Base-by-base conservation (phyloP, 2,329 filamentous ascomycete species). In the Stagonosporopsis vannaccii region DNA sequence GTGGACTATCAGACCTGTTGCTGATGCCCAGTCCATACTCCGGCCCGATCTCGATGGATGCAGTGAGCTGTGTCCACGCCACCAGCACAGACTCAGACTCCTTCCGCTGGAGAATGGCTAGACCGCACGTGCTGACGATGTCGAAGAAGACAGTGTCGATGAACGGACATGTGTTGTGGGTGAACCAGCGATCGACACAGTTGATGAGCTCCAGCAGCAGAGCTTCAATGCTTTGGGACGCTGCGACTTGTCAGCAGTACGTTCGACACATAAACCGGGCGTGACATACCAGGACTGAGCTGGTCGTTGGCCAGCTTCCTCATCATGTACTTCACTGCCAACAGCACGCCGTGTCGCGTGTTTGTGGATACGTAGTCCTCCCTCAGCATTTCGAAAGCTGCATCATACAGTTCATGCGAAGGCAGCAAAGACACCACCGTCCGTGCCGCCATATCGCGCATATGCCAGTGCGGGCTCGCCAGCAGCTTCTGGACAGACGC, bases 381-480 rank as follows among this genome's bases (percentile, higher is more conserved):
- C 12, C 50, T 56, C 2, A 77, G 49, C 6, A 73, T 58, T 15
- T 41, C 45, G 4, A 67, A 58, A 13, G 66, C 64, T 20, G 60
- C 59, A 45, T 63, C 57, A 20, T 66, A 58, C 41, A 67, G 51
- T 36, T 76, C 68, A 19, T 61, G 58, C 6, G 59, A 57, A 22
- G 60, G 37, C 6, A 70, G 62, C 22, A 81, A 59, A 6, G 73
- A 70, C 2, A 77, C 76, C 12, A 91, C 79, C 0, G 90, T 91
- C 15, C 89, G 83, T 0, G 91, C 90, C 0, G 91, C 90, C 72
- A 93, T 91, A 66, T 94, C 90, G 45, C 91, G 82, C 6, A 95
- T 85, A 69, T 92, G 90, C 91, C 91, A 95, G 17, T 91, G 84
- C 0, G 83, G 83, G 59, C 88, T 92, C 11, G 80, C 83, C 3